Percentiles rank a stretch among this genome's conserved stretches.
Conservation (phyloP, 805 yeast genomes). For the Candida coquimbonensis region DNA sequence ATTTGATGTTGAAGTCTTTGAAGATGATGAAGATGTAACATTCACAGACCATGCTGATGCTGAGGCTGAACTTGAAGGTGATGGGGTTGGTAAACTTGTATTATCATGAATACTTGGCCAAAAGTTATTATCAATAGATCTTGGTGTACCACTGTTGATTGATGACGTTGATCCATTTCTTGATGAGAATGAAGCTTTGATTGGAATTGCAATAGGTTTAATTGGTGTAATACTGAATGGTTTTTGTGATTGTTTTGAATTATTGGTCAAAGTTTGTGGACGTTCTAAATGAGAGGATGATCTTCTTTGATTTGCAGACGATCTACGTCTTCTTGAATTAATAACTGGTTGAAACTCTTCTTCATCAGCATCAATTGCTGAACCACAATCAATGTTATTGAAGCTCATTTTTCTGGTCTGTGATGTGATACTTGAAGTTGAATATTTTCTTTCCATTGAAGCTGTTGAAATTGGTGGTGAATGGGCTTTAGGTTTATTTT, state of each 20-base stretch:
- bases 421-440: slow-evolving; percentile 2
- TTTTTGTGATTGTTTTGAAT: background rate
- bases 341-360: slow-evolving; percentile 30
- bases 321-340: slow-evolving; percentile 26
- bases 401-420: slow-evolving; percentile 8
- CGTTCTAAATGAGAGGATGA: slow-evolving; percentile 3
- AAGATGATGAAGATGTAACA: background rate
- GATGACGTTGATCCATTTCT: slow-evolving; percentile 1
- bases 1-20: background rate
- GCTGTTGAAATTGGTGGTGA: slow-evolving; percentile 1
- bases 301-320: slow-evolving; percentile 20
- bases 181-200: background rate
- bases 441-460: background rate
- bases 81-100: background rate
- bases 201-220: background rate
- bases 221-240: background rate
- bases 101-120: slow-evolving; percentile 7
- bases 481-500: slow-evolving; percentile 10
- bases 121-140: background rate
- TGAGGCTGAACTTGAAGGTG: background rate
- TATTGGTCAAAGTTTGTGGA: background rate
- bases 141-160: background rate
- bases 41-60: background rate
- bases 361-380: slow-evolving; percentile 24
- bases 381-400: slow-evolving; percentile 9